Base-by-base conservation (phyloP, 192 early-diverging fungal species). In the Podila verticillata region DNA sequence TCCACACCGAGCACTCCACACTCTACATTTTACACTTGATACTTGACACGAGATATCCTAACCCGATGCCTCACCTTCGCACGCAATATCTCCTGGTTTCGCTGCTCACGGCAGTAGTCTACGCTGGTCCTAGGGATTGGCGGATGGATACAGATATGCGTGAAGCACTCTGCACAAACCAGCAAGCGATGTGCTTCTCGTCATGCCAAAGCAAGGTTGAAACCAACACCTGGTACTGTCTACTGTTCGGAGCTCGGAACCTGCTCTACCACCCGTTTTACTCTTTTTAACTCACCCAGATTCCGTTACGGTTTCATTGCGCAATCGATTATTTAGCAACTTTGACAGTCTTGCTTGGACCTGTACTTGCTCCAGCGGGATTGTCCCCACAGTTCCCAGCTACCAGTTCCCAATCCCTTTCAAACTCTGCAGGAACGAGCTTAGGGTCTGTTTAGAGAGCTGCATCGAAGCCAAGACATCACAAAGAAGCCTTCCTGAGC, bases 401-500 rank as follows among this genome's bases (percentile, higher is more conserved):
- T 80, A 65, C 65, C 65, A 80, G 26, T 63, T 68, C 48, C 77
- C 70, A 12, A 63, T 80, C 36, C 77, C 75, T n/a, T 80, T 68
- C 70, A 67, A 68, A 29, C 70, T 72, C 5, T 80, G 77, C 66
- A 80, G 57, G 19, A 72, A 54, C 24, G 15, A 65, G 15, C 65
- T 80, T 3, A 32, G 66, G 47, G 19, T 13, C 15, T 72, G 77
- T 47, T 13, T 78, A 32, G 30, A 78, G 39, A 17, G 47, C 0
- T 78, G 74, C 26, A 47, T 66, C 12, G 19, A 4, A 4, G 12
- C 35, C 22, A 30, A 2, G 9, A 9, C 28, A 60, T 60, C 12
- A 7, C 20, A 24, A 15, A 47, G 22, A 8, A 54, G 24, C 22
- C 24, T 19, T 4, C 15, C 22, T 54, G 48, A n/a, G n/a, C 19